Percentiles rank a stretch among this genome's conserved stretches.
phyloP scores from a whole-genome alignment of 768 basidiomycete species.

The Serendipita sp. region DNA sequence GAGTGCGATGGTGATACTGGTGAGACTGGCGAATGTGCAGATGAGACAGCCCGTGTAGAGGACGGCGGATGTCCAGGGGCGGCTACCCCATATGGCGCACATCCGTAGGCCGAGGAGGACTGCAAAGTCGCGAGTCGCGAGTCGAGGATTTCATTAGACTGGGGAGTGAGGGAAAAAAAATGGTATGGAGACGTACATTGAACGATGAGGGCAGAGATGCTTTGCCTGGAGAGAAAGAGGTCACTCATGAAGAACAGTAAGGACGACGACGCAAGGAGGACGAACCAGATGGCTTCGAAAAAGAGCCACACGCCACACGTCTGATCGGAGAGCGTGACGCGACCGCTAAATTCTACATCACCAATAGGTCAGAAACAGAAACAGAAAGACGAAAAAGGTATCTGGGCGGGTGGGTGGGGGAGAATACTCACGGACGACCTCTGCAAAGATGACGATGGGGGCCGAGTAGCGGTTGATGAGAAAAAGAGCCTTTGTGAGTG shows the following conservation, averaged over 20 bases:
- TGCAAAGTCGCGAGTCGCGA: neutral
- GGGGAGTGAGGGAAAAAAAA: neutral
- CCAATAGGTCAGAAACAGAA: too few species aligned
- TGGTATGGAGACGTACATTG: neutral
- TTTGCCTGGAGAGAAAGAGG: neutral
- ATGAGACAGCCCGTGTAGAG: neutral
- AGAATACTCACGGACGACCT: neutral
- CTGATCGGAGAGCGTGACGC: neutral
- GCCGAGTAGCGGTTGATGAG: slow-evolving; percentile 5
- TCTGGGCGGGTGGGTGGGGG: neutral
- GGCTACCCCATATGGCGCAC: slow-evolving; percentile 2
- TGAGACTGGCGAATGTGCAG: neutral
- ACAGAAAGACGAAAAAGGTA: neutral
- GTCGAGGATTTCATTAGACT: neutral
- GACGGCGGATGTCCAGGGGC: neutral
- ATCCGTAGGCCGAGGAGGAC: neutral
- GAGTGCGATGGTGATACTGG: neutral
- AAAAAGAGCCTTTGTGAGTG: neutral
- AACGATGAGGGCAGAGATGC: neutral
- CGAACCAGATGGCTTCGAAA: slow-evolving; percentile 1
- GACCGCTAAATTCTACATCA: neutral
- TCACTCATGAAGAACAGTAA: too few species aligned
- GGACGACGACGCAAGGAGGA: neutral
- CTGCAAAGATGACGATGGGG: slow-evolving; percentile 1
- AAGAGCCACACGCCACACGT: neutral